Percentiles rank a stretch among this genome's conserved stretches.
These are phyloP conservation scores for Cryptococcus maquisensis DNA, from an alignment of 1,284 basidiomycete species.

Conservation along the genomic window DNA sequence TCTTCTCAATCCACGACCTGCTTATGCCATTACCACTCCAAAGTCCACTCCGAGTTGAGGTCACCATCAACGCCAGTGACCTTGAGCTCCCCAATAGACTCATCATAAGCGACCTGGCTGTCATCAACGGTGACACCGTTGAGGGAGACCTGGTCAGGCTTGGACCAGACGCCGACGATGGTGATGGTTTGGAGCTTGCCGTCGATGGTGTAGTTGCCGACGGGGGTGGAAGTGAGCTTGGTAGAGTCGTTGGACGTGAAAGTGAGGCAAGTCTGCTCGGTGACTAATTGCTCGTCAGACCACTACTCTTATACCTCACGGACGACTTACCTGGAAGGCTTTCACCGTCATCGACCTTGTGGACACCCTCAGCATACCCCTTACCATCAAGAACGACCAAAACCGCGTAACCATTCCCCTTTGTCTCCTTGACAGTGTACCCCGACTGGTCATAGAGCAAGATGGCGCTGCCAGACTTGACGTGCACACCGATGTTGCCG, in stretches of 20 bases:
- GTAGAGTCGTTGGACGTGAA: conserved; percentile 6
- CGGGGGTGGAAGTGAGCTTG: conserved; percentile 3
- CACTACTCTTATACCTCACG: not conserved
- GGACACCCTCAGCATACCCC: conserved; percentile 55
- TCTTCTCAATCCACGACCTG: not conserved
- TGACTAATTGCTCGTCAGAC: conserved; percentile 11
- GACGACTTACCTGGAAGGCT: conserved; percentile 11
- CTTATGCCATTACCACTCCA: conserved; percentile 6
- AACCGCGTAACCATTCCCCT: conserved; percentile 56
- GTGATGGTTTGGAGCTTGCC: conserved; percentile 12
- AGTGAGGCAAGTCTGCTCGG: conserved; percentile 15
- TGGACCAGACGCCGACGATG: conserved; percentile 14
- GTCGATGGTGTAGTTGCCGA: conserved; percentile 11
- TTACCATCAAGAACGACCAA: conserved; percentile 55
- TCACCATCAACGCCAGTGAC: conserved; percentile 10
- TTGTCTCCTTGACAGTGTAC: conserved; percentile 60
- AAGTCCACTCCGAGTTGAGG: conserved; percentile 7
- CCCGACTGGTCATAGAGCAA: conserved; percentile 57
- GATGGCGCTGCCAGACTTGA: conserved; percentile 59
- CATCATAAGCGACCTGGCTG: conserved; percentile 9
- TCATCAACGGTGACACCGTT: conserved; percentile 10
- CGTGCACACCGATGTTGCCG: conserved; percentile 64
- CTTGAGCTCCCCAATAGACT: conserved; percentile 5
- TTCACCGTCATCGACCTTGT: conserved; percentile 62
- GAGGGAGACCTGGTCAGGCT: conserved; percentile 4